phyloP scores from a whole-genome alignment of 192 early-diverging fungal genomes.

The Coemansia sp. region DNA sequence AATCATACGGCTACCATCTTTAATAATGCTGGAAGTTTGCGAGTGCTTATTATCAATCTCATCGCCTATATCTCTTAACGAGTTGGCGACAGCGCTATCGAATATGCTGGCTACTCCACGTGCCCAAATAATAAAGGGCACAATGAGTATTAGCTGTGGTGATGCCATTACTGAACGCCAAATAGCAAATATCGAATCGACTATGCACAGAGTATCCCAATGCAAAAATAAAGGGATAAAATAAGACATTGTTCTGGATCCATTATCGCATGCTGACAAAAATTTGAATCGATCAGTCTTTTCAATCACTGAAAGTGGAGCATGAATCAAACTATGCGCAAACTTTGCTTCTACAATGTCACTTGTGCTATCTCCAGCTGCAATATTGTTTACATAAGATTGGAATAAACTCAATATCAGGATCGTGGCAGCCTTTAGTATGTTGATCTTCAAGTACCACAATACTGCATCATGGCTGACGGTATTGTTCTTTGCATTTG shows the following conservation, averaged over 20 bases:
- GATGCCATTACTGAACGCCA: background rate
- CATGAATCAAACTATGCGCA: background rate
- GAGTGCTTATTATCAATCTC: background rate
- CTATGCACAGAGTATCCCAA: background rate
- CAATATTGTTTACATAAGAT: background rate
- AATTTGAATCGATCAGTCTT: slow-evolving; percentile 8
- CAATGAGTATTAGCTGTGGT: slow-evolving; percentile 20
- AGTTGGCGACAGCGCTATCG: background rate
- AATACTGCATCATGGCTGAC: slow-evolving; percentile 2
- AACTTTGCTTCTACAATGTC: background rate
- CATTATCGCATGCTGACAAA: background rate
- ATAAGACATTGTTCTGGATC: background rate
- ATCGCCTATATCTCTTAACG: background rate
- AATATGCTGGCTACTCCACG: background rate
- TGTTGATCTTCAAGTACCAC: background rate
- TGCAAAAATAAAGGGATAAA: background rate
- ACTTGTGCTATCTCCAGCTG: background rate
- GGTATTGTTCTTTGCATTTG: background rate
- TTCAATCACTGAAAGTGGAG: slow-evolving; percentile 7
- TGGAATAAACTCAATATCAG: background rate
- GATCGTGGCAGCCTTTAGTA: background rate
- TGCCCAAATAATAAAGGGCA: slow-evolving; percentile 17
- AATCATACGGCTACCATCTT: slow-evolving; percentile 67
- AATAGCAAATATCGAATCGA: background rate
- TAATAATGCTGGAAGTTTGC: slow-evolving; percentile 15